phyloP scores from a whole-genome alignment of 768 basidiomycete species.

The Russula brevipes region DNA sequence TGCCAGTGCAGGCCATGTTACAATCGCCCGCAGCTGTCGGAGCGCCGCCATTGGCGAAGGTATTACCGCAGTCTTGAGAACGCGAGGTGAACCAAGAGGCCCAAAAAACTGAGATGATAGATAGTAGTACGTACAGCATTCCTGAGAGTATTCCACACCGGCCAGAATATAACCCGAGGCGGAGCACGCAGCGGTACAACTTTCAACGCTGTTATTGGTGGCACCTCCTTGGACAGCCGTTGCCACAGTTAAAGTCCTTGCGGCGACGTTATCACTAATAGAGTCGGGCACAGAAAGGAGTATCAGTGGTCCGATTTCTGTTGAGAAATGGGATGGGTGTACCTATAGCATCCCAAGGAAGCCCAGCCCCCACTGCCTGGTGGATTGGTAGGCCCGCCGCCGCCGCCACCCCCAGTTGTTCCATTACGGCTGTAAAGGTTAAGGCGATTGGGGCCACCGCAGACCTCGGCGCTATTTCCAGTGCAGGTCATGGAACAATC shows the following conservation, averaged over 20 bases:
- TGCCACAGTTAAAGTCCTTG: conserved; percentile 34
- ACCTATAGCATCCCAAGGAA: too few relatives aligned
- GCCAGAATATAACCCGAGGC: conserved; percentile 41
- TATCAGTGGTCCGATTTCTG: conserved; percentile 7
- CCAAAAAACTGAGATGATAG: background rate
- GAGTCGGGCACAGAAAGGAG: background rate
- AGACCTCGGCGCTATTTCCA: conserved; percentile 60
- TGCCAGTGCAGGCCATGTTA: conserved; percentile 61
- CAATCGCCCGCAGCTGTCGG: conserved; percentile 50
- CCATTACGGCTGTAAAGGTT: conserved; percentile 70
- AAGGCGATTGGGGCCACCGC: conserved; percentile 65
- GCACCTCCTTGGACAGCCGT: conserved; percentile 31
- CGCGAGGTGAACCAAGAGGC: background rate
- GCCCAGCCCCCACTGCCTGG: too few relatives aligned
- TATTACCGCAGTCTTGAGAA: conserved; percentile 45
- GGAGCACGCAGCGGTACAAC: conserved; percentile 60
- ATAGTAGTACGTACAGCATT: conserved; percentile 44
- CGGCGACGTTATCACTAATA: conserved; percentile 33
- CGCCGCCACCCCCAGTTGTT: conserved; percentile 30
- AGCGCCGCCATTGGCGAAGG: conserved; percentile 44
- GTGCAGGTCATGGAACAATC: conserved; percentile 65
- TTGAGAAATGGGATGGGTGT: background rate
- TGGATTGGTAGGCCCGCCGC: background rate
- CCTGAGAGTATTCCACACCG: conserved; percentile 40
- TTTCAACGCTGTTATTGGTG: conserved; percentile 47